phyloP scores from a whole-genome alignment of 208 protist genomes.

The Wallacemonas rigidus region DNA sequence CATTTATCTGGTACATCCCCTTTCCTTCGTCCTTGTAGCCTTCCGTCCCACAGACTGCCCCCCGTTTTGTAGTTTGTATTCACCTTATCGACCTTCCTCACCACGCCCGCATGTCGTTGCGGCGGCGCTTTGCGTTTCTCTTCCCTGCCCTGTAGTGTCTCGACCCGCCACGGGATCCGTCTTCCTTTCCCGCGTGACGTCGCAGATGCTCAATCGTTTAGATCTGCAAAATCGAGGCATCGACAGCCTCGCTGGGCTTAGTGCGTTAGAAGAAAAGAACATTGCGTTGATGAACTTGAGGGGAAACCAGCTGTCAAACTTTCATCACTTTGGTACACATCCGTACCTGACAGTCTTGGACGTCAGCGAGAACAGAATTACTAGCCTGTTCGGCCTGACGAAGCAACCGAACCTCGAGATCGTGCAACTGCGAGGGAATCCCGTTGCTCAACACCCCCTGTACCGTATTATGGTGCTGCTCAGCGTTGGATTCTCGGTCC shows the following conservation, averaged over 20 bases:
- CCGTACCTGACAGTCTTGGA: constrained; percentile 58
- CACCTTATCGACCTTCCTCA: too few relatives aligned
- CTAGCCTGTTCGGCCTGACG: constrained; percentile 68
- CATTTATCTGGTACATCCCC: too few relatives aligned
- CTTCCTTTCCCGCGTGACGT: neutral
- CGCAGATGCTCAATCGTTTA: constrained; percentile 35
- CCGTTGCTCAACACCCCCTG: constrained; percentile 64
- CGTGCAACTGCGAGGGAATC: constrained; percentile 63
- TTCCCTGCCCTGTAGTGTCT: neutral
- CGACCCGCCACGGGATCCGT: too few relatives aligned
- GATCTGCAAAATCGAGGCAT: constrained; percentile 49
- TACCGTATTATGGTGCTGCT: constrained; percentile 81
- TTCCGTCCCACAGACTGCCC: too few relatives aligned
- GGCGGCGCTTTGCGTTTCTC: neutral
- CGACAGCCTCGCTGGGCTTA: constrained; percentile 51
- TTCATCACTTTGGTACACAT: constrained; percentile 81
- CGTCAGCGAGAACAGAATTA: constrained; percentile 58
- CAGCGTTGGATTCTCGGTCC: constrained; percentile 66
- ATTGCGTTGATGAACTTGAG: constrained; percentile 69
- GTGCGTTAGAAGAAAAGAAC: constrained; percentile 33
- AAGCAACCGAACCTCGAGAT: constrained; percentile 54
- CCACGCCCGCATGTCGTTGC: too few relatives aligned
- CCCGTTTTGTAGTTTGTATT: too few relatives aligned
- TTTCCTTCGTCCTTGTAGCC: too few relatives aligned
- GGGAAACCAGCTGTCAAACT: constrained; percentile 52